These are phyloP conservation scores for Rhizopogon vinicolor DNA, from an alignment of 768 basidiomycete species.

Conservation along the genomic window DNA sequence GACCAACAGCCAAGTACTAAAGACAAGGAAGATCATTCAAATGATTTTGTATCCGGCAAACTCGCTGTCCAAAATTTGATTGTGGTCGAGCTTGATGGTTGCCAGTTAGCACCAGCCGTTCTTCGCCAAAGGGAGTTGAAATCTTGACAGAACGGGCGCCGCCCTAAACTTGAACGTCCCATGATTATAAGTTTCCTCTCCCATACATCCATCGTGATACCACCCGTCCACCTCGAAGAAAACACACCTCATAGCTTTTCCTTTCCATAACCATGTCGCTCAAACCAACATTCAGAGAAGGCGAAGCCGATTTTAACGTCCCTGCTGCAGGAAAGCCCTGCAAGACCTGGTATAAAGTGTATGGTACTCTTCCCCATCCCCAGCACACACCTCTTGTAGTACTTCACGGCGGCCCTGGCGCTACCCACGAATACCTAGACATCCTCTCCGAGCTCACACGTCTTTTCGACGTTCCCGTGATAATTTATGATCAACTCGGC, in stretches of 20 bases:
- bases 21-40: no score
- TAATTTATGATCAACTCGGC: conserved; percentile 57
- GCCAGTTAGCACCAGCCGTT: no score
- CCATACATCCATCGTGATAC: neutral
- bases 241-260: neutral
- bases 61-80: no score
- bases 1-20: no score
- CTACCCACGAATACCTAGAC: conserved; percentile 37
- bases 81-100: no score
- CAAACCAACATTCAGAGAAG: conserved; percentile 22
- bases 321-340: conserved; percentile 25
- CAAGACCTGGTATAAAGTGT: conserved; percentile 49
- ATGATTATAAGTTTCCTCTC: neutral
- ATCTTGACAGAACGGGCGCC: no score
- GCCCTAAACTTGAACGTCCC: no score
- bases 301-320: conserved; percentile 21
- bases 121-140: no score
- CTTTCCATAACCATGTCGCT: neutral
- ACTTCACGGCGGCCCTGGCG: conserved; percentile 54
- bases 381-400: conserved; percentile 39
- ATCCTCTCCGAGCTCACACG: conserved; percentile 34
- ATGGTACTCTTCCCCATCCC: conserved; percentile 35
- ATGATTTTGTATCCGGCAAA: no score
- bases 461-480: conserved; percentile 36
- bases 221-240: neutral